Percentiles rank a stretch among this genome's conserved stretches.
These are phyloP conservation scores for Fusarium setosum DNA, from an alignment of 2,329 filamentous ascomycete genomes.

Conservation along the genomic window DNA sequence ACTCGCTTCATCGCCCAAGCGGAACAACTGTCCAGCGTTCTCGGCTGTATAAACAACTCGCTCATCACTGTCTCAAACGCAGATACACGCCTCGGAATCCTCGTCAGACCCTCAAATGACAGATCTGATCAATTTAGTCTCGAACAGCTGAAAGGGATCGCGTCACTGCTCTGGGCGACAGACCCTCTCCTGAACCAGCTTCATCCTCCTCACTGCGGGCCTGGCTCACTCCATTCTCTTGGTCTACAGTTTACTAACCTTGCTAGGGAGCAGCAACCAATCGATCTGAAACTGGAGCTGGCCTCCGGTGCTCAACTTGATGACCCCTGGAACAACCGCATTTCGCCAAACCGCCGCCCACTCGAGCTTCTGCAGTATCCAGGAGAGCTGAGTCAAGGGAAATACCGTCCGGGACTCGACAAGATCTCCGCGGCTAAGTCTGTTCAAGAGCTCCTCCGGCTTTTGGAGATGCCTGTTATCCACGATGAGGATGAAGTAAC, in stretches of 20 bases:
- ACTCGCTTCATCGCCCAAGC: neutral
- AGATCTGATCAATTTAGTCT: neutral
- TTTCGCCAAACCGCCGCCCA: constrained; percentile 19
- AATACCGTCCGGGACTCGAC: neutral
- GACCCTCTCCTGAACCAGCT: constrained; percentile 25
- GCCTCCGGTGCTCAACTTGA: constrained; percentile 1
- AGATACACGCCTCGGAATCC: constrained; percentile 17
- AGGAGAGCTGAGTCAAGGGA: constrained; percentile 5
- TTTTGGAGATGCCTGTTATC: constrained; percentile 10
- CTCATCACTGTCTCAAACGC: constrained; percentile 20
- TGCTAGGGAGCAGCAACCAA: neutral
- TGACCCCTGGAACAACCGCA: constrained; percentile 33
- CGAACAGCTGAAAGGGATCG: constrained; percentile 11
- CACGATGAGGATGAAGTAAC: neutral
- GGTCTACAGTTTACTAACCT: constrained; percentile 34
- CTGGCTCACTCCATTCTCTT: constrained; percentile 22
- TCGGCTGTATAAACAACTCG: neutral
- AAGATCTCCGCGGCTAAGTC: neutral
- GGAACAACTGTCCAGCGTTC: neutral
- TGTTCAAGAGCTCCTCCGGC: constrained; percentile 1
- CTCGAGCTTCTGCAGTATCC: constrained; percentile 22
- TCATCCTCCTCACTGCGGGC: constrained; percentile 30
- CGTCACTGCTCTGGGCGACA: constrained; percentile 24
- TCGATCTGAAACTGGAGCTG: constrained; percentile 16
- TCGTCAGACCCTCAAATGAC: neutral